Conservation (phyloP, 2,329 filamentous ascomycete genomes). For the Escovopsis sp. region DNA sequence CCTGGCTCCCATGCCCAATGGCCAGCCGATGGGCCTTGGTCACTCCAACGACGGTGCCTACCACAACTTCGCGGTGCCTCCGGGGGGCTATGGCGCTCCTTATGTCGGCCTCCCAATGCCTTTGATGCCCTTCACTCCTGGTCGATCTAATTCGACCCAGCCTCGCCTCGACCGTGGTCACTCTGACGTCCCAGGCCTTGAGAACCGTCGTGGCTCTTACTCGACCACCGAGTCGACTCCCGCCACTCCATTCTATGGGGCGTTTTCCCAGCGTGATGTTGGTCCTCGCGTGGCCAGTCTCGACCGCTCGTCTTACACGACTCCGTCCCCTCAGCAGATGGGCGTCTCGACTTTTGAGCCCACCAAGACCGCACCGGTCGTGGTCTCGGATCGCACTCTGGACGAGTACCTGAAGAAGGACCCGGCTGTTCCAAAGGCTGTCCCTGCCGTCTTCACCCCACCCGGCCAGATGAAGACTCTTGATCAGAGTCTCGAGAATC, state of each 20-base stretch:
- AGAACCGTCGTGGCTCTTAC: constrained; percentile 53
- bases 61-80: constrained; percentile 16
- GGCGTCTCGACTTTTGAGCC: constrained; percentile 25
- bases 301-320: constrained; percentile 51
- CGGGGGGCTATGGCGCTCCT: constrained; percentile 20
- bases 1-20: constrained; percentile 20
- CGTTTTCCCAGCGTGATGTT: constrained; percentile 42
- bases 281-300: constrained; percentile 42
- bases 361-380: constrained; percentile 26
- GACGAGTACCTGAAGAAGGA: constrained; percentile 57
- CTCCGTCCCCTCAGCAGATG: constrained; percentile 50
- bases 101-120: constrained; percentile 23
- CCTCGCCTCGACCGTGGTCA: constrained; percentile 33
- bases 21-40: constrained; percentile 21
- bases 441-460: constrained; percentile 78
- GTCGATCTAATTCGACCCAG: constrained; percentile 28
- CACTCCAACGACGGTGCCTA: constrained; percentile 21
- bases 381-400: constrained; percentile 34
- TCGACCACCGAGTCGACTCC: constrained; percentile 53
- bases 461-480: constrained; percentile 77
- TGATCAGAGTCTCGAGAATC: constrained; percentile 88
- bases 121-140: constrained; percentile 38
- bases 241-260: constrained; percentile 50
- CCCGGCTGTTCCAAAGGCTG: constrained; percentile 74
- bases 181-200: constrained; percentile 44